These are phyloP conservation scores for Syzygium malaccense DNA, from an alignment of 441 rosid genomes.

Conservation along the genomic window DNA sequence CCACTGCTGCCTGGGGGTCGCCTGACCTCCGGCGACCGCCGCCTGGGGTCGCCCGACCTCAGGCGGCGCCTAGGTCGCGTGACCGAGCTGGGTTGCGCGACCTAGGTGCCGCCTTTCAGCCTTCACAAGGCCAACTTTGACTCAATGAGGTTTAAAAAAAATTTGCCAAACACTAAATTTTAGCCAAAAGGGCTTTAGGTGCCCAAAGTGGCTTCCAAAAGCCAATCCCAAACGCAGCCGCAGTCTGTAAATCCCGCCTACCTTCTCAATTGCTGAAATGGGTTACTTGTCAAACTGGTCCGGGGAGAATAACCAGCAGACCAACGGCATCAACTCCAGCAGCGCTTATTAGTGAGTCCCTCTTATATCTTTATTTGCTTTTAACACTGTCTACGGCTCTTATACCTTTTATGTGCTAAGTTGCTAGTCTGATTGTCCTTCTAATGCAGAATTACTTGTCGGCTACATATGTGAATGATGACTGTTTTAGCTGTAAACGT, in stretches of 20 bases:
- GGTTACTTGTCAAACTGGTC: constrained; percentile 39
- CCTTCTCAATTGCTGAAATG: constrained; percentile 44
- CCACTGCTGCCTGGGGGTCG: too few species aligned
- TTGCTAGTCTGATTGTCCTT: neutral
- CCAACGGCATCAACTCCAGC: constrained; percentile 34
- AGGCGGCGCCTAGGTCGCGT: too few species aligned
- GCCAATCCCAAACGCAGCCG: too few species aligned
- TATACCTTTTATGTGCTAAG: neutral
- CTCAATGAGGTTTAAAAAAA: too few species aligned
- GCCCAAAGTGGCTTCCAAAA: too few species aligned
- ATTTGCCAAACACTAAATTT: too few species aligned
- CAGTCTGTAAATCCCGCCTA: constrained; percentile 40
- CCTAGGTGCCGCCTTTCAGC: too few species aligned
- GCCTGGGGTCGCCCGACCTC: too few species aligned
- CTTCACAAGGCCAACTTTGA: too few species aligned
- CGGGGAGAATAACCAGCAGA: constrained; percentile 20
- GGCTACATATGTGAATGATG: neutral
- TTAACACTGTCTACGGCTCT: neutral
- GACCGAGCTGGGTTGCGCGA: too few species aligned
- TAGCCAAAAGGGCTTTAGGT: too few species aligned
- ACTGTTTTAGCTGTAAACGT: neutral
- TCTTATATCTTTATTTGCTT: neutral
- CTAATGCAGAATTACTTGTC: neutral
- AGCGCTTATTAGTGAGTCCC: constrained; percentile 56
- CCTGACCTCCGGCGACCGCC: too few species aligned